Evolutionary conservation across 495 filamentous ascomycete species (phyloP), one percentile per base, ranked within the genome.

Genomic region (Penicillium lividum): DNA sequence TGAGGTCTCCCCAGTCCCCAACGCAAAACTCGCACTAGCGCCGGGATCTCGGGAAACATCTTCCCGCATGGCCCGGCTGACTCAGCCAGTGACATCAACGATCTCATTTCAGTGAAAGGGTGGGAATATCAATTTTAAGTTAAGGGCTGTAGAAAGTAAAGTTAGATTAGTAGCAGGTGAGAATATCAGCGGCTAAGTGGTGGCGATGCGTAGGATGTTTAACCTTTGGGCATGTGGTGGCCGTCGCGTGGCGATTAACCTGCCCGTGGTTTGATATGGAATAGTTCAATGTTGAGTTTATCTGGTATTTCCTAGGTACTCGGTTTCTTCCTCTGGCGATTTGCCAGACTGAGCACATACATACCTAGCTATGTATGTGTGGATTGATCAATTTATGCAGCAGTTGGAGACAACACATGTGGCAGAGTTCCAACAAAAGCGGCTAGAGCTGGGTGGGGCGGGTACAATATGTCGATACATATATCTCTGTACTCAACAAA

Each of bases 21-120:
- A 40, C 51, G 60, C 42, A 68, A 61, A 66, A 63, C 57, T 63
- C 58, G 55, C 60, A 56, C 62, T 68, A 69, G 64, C 58, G 60
- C 61, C 61, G 54, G 54, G 59, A 53, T 59, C 56, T 68, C 66
- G 66, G 66, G 63, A 58, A 68, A 51, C 57, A 60, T 58, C 28
- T 36, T 64, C 53, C 66, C 64, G 67, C 60, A n/a, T 46, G 38
- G 56, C 54, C 62, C 60, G 60, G 64, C 55, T 69, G 67, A 69
- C 51, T 67, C 67, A 69, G 50, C 64, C 7, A 46, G 43, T 64
- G 58, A 68, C 55, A 61, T 64, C 60, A 62, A 65, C 18, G 42
- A 59, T 33, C 47, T 46, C 43, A 31, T 3, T 33, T n/a, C 51
- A 38, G 5, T 30, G 48, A 11, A 33, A 50, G 42, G 57, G 27